Conservation (phyloP, 192 early-diverging fungal genomes). For the Dissophora globulifera region DNA sequence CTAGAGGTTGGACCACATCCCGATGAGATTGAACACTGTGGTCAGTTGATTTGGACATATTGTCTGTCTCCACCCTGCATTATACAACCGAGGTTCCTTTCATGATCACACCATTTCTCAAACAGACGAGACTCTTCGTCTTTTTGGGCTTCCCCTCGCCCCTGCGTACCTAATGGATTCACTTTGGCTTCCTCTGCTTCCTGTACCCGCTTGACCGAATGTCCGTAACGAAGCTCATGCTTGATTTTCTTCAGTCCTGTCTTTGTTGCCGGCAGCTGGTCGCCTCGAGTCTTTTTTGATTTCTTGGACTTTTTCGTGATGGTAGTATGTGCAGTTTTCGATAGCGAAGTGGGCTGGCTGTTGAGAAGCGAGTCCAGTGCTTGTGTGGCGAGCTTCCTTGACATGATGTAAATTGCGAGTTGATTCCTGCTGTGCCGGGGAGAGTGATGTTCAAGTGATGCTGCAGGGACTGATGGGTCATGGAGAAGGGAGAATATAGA, state of each 20-base stretch:
- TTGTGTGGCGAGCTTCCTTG: slow-evolving; percentile 51
- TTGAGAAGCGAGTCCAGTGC: slow-evolving; percentile 34
- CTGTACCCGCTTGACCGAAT: slow-evolving; percentile 41
- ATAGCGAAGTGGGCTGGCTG: slow-evolving; percentile 4
- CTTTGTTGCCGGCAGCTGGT: slow-evolving; percentile 54
- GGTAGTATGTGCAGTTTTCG: neutral
- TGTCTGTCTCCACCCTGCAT: too few species aligned
- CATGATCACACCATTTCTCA: too few species aligned
- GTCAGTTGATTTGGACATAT: too few species aligned
- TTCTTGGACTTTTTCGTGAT: slow-evolving; percentile 12
- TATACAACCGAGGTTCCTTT: too few species aligned
- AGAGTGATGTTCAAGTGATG: neutral
- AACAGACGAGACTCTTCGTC: too few species aligned
- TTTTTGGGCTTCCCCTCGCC: too few species aligned
- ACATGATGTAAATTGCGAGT: slow-evolving; percentile 8
- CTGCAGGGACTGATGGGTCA: neutral
- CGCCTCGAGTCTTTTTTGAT: slow-evolving; percentile 10
- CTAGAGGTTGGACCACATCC: too few species aligned
- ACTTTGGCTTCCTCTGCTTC: slow-evolving; percentile 50
- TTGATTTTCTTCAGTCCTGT: slow-evolving; percentile 58
- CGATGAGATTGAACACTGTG: too few species aligned
- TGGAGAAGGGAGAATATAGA: too few species aligned
- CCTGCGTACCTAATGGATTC: slow-evolving; percentile 58
- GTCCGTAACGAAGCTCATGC: slow-evolving; percentile 56
- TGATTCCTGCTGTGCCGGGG: neutral